These are phyloP conservation scores for Cercophora newfieldiana DNA, from an alignment of 495 filamentous ascomycete species.

Conservation along the genomic window DNA sequence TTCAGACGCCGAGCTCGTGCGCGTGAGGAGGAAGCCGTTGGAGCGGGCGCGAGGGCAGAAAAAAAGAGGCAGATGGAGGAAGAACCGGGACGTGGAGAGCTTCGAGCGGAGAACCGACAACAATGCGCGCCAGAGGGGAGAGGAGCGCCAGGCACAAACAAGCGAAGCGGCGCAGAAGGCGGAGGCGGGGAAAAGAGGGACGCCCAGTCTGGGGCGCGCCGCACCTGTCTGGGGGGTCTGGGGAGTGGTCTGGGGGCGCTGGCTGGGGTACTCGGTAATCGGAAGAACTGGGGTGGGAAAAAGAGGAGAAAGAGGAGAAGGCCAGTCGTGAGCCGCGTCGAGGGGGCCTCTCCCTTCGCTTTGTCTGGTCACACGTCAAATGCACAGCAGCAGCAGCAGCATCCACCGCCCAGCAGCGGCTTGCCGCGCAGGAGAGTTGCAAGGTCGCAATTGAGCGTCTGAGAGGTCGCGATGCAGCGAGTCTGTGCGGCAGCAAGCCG, in stretches of 20 bases:
- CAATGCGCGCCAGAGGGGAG: conserved; percentile 5
- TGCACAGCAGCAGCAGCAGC: too few relatives aligned
- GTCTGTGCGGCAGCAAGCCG: conserved; percentile 12
- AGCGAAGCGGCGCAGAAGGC: conserved; percentile 20
- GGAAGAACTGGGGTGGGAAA: conserved; percentile 21
- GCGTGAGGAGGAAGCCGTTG: conserved; percentile 16
- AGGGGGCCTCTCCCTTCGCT: neutral
- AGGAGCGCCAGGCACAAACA: conserved; percentile 22
- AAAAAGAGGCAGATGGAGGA: conserved; percentile 18
- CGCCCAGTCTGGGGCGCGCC: neutral
- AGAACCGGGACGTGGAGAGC: conserved; percentile 16
- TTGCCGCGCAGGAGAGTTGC: neutral
- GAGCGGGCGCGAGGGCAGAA: neutral
- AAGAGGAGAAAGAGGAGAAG: conserved; percentile 27
- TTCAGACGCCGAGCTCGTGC: neutral
- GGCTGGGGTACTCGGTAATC: conserved; percentile 27
- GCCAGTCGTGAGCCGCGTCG: conserved; percentile 5
- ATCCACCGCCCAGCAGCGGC: neutral
- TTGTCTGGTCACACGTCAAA: neutral
- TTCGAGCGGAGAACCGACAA: conserved; percentile 27
- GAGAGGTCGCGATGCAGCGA: conserved; percentile 7
- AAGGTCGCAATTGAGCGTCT: neutral
- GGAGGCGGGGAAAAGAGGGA: conserved; percentile 31
- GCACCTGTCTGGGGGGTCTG: too few relatives aligned
- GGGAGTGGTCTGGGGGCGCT: neutral